Percentiles rank a stretch among this genome's conserved stretches.
Evolutionary conservation across 108 stramenopile genomes (phyloP).

Genomic region (Cyclotella sp.): DNA sequence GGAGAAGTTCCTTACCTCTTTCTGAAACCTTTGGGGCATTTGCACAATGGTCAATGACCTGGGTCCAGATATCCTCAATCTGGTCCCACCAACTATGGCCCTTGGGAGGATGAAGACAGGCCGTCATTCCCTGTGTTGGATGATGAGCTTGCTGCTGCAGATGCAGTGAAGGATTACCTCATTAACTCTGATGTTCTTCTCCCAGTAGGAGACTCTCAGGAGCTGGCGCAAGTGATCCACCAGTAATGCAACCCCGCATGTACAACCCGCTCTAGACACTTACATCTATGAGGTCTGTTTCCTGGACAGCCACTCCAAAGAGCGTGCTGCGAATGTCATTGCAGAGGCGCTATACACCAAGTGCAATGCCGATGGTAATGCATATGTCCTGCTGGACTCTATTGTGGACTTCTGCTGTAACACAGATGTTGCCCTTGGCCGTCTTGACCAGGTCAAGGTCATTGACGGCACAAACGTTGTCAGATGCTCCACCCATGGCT

Average conservation of each 20-base stretch:
- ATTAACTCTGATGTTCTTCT: conserved; percentile 35
- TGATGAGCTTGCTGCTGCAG: background rate
- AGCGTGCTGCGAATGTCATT: conserved; percentile 5
- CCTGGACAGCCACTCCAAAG: background rate
- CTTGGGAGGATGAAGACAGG: background rate
- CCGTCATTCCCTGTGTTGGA: background rate
- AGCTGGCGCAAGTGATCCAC: conserved; percentile 34
- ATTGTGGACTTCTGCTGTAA: background rate
- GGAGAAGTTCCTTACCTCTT: background rate
- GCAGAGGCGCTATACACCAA: background rate
- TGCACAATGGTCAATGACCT: background rate
- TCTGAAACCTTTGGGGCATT: background rate
- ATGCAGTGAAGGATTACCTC: conserved; percentile 23
- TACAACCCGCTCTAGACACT: no score
- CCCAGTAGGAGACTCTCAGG: background rate
- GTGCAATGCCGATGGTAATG: background rate
- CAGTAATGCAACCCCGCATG: conserved; percentile 30
- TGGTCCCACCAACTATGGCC: background rate
- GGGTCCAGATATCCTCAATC: background rate
- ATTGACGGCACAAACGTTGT: background rate
- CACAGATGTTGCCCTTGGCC: conserved; percentile 21
- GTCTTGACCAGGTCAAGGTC: no score
- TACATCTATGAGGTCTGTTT: no score
- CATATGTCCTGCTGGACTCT: background rate
- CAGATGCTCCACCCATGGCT: background rate